phyloP scores from a whole-genome alignment of 441 rosid species.

The Isatis lusitanica region DNA sequence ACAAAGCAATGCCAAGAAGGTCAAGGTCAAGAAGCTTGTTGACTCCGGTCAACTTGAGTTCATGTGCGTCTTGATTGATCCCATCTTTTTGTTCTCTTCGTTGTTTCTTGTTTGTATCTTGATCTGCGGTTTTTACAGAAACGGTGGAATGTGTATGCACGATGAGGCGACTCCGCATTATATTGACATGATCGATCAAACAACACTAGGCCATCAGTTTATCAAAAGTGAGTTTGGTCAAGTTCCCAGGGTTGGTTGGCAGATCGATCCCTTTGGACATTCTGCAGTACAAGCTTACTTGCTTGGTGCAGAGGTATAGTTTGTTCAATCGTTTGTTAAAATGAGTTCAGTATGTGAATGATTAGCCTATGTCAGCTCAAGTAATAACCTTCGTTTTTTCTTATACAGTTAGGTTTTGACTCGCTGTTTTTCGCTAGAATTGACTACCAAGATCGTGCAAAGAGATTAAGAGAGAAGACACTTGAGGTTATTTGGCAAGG shows the following conservation, averaged over 20 bases:
- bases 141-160: conserved; percentile 76
- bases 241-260: conserved; percentile 80
- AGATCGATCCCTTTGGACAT: conserved; percentile 77
- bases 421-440: conserved; percentile 79
- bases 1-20: conserved; percentile 55
- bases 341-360: neutral
- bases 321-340: neutral
- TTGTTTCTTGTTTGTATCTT: conserved; percentile 4
- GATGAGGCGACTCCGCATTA: conserved; percentile 70
- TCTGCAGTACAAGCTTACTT: conserved; percentile 78
- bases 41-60: conserved; percentile 69
- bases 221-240: conserved; percentile 62
- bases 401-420: conserved; percentile 69
- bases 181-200: conserved; percentile 76
- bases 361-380: neutral
- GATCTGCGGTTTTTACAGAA: conserved; percentile 40
- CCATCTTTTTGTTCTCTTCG: neutral
- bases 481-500: conserved; percentile 80
- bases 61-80: conserved; percentile 45
- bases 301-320: conserved; percentile 70
- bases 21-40: conserved; percentile 61
- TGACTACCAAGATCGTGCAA: conserved; percentile 76
- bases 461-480: conserved; percentile 61
- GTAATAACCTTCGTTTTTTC: conserved; percentile 21
- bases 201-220: conserved; percentile 67